Evolutionary conservation across 2,329 filamentous ascomycete species (phyloP).

Genomic region (Verticillium albo-atrum): DNA sequence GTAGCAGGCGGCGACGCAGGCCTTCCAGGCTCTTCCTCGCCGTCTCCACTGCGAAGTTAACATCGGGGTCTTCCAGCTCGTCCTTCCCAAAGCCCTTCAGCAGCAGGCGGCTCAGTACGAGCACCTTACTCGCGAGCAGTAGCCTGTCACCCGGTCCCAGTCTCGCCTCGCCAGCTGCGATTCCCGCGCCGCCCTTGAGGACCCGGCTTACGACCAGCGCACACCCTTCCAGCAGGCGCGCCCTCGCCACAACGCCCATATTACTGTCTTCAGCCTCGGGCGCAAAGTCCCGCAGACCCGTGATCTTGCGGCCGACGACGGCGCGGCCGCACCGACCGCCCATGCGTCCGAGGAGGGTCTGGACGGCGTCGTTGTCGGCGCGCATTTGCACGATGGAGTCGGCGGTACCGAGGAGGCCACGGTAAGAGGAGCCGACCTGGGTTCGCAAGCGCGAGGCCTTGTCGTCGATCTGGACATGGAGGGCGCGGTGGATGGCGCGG

Average conservation of each 20-base stretch:
- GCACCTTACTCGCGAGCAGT: constrained; percentile 61
- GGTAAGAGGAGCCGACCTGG: constrained; percentile 67
- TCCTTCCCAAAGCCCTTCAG: constrained; percentile 65
- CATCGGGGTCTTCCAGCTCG: constrained; percentile 20
- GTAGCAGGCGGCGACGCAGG: constrained; percentile 59
- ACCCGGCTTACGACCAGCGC: constrained; percentile 43
- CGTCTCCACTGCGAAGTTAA: constrained; percentile 45
- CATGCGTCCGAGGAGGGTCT: constrained; percentile 66
- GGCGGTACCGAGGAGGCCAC: constrained; percentile 84
- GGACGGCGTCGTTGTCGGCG: constrained; percentile 67
- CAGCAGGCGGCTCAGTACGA: constrained; percentile 72
- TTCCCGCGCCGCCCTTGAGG: constrained; percentile 31
- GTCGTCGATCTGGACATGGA: constrained; percentile 57
- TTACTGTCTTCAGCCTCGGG: constrained; percentile 18
- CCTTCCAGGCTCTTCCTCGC: constrained; percentile 59
- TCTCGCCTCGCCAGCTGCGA: constrained; percentile 9
- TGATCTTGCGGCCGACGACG: constrained; percentile 62
- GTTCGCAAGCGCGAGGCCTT: constrained; percentile 58
- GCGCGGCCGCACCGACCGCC: constrained; percentile 72
- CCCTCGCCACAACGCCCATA: constrained; percentile 31
- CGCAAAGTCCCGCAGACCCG: constrained; percentile 48
- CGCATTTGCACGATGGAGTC: constrained; percentile 94
- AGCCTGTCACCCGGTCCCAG: constrained; percentile 41
- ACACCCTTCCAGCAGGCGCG: constrained; percentile 48
- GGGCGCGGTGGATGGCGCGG: constrained; percentile 55